phyloP scores from a whole-genome alignment of 2,329 filamentous ascomycete genomes.

The Colletotrichum lindemuthianum region DNA sequence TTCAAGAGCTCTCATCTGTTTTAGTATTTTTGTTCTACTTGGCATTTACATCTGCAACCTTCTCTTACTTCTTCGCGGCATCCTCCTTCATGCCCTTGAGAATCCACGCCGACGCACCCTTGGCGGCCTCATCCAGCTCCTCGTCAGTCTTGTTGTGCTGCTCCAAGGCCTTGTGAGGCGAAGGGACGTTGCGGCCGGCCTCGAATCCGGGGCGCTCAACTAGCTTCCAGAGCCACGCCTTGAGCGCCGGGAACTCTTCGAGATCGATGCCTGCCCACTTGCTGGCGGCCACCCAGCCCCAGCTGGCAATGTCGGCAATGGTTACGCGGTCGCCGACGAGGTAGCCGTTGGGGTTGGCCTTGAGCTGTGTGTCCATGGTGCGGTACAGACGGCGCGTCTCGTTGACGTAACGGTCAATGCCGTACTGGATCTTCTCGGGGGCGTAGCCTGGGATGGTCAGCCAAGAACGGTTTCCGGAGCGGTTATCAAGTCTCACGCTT shows the following conservation, averaged over 20 bases:
- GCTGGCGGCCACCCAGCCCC: slow-evolving; percentile 76
- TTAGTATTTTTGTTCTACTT: not conserved
- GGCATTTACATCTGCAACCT: not conserved
- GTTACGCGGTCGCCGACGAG: slow-evolving; percentile 76
- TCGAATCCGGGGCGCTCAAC: slow-evolving; percentile 76
- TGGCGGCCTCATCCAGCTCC: slow-evolving; percentile 67
- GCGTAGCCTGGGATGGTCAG: slow-evolving; percentile 67
- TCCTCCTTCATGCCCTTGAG: slow-evolving; percentile 76
- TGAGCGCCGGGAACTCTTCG: slow-evolving; percentile 77
- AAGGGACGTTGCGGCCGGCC: slow-evolving; percentile 79
- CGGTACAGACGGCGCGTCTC: slow-evolving; percentile 86
- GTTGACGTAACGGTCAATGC: slow-evolving; percentile 82
- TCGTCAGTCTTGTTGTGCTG: slow-evolving; percentile 56
- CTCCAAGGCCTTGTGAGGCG: slow-evolving; percentile 69
- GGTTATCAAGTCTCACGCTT: slow-evolving; percentile 56
- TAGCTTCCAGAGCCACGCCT: slow-evolving; percentile 81
- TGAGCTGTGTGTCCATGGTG: slow-evolving; percentile 78
- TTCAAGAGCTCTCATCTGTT: not conserved
- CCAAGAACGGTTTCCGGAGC: not conserved
- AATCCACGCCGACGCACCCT: slow-evolving; percentile 66
- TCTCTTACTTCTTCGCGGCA: slow-evolving; percentile 55
- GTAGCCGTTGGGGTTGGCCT: slow-evolving; percentile 63
- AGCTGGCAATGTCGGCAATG: slow-evolving; percentile 82
- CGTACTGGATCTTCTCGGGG: slow-evolving; percentile 84
- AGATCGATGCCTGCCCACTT: slow-evolving; percentile 65